Percentiles rank a stretch among this genome's conserved stretches.
These are phyloP conservation scores for Pestalotiopsis sp. DNA, from an alignment of 2,329 filamentous ascomycete genomes.

Conservation along the genomic window DNA sequence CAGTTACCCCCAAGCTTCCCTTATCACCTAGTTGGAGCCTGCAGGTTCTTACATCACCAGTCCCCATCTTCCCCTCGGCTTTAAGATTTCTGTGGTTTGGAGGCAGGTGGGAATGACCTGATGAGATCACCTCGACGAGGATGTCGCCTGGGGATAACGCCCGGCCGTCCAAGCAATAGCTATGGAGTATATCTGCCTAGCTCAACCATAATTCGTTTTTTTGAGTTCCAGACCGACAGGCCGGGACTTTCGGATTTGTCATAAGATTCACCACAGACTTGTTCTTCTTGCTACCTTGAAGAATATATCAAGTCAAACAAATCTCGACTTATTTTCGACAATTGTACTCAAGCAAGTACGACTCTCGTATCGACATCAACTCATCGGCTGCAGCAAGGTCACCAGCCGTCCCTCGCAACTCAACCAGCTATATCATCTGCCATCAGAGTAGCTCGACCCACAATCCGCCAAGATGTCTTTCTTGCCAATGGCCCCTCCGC, in stretches of 20 bases:
- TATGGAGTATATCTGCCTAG: neutral
- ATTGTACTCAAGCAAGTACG: neutral
- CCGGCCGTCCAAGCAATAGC: neutral
- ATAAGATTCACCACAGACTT: neutral
- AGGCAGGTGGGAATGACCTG: neutral
- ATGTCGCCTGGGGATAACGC: neutral
- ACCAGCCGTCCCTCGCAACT: neutral
- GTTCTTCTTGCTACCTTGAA: neutral
- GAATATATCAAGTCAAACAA: neutral
- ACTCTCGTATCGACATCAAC: no score
- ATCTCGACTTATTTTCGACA: no score
- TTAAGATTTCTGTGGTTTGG: neutral
- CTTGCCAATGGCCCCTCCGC: slow-evolving; percentile 41
- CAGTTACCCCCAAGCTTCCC: neutral
- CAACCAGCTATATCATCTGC: neutral
- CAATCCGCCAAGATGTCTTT: neutral
- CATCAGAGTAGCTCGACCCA: neutral
- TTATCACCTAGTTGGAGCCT: neutral
- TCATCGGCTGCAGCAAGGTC: neutral
- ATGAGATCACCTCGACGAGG: neutral
- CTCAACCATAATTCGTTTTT: neutral
- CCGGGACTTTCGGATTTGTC: neutral
- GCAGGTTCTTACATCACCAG: neutral
- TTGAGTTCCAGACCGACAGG: neutral
- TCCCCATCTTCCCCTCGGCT: neutral